Base-by-base conservation (phyloP, 192 early-diverging fungal species). In the Coemansia erecta region DNA sequence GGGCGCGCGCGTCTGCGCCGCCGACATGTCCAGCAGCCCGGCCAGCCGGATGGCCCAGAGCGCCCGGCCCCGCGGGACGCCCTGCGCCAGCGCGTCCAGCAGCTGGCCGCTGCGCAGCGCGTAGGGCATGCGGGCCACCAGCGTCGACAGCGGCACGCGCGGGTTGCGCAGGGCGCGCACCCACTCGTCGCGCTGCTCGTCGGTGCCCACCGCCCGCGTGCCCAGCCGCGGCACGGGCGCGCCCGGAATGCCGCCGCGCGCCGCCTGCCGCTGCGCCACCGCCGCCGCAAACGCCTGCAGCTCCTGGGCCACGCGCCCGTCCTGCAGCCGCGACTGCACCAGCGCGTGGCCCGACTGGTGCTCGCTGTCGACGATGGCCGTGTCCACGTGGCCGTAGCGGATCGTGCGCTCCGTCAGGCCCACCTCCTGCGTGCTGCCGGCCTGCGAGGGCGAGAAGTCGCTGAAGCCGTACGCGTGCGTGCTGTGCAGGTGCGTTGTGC, bases 21-120 rank as follows among this genome's bases (percentile, higher is more conserved):
- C 68, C 31, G 63, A 44, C 81, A 89, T 85, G 64, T 86, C 86
- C 22, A 82, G 82, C 22, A 86, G 61, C 8, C 86, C 87, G 11
- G 85, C 79, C 22, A 89, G 76, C 40, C 87, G 84, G 22, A 89
- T 87, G 35, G 83, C 86, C 90, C 90, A 91, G 8, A 87, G 62
- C 0, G 90, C 86, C 12, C 88, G 73, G 19, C 80, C 62, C 42
- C 87, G 61, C 0, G 90, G 85, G 13, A 91, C 86, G 26, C 69
- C 65, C 35, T 83, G 68, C 41, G 62, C 66, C 55, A 89, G 60
- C 13, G 72, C 46, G 14, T 89, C 87, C 7, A 89, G 50, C 42
- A 91, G 60, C 17, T 83, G 77, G 15, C 85, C 85, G 10, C 84
- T 83, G 15, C 88, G 86, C 52, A 85, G 73, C 12, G 61, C 68